phyloP scores from a whole-genome alignment of 768 basidiomycete species.

The Suillus clintonianus region DNA sequence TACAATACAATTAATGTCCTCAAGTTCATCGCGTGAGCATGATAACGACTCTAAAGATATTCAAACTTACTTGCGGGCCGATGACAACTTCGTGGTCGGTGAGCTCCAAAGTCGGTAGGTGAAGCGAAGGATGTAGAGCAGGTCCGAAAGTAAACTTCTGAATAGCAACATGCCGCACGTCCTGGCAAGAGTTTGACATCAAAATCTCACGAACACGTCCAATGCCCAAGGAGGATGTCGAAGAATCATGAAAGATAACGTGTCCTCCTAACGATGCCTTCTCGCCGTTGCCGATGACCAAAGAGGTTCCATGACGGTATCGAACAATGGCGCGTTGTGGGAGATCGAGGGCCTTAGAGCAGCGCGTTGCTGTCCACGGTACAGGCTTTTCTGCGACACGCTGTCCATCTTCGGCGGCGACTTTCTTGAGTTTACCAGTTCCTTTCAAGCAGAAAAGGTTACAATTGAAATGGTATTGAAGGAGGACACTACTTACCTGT shows the following conservation, averaged over 20 bases:
- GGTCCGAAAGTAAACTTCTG: too few species aligned
- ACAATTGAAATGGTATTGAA: background rate
- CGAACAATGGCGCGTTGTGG: background rate
- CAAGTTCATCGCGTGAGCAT: too few species aligned
- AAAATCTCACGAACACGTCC: background rate
- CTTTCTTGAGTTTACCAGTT: background rate
- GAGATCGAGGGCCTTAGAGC: background rate
- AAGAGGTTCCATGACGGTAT: background rate
- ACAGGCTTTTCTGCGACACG: background rate
- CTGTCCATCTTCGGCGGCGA: background rate
- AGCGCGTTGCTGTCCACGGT: background rate
- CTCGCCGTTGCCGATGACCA: background rate
- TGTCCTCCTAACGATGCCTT: background rate
- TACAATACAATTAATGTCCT: too few species aligned
- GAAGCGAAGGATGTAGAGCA: too few species aligned
- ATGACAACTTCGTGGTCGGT: too few species aligned
- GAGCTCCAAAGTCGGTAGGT: too few species aligned
- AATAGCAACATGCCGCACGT: too few species aligned
- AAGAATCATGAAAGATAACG: background rate
- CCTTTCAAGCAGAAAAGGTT: background rate
- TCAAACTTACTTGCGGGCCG: too few species aligned
- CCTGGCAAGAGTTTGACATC: too few species aligned
- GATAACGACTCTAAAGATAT: too few species aligned
- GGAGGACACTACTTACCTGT: background rate
- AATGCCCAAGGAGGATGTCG: background rate